A percentile compares a stretch with the other conserved stretches of the same genome.
Conservation (phyloP, 148 eudicot species). For the Heliosperma pusillum region DNA sequence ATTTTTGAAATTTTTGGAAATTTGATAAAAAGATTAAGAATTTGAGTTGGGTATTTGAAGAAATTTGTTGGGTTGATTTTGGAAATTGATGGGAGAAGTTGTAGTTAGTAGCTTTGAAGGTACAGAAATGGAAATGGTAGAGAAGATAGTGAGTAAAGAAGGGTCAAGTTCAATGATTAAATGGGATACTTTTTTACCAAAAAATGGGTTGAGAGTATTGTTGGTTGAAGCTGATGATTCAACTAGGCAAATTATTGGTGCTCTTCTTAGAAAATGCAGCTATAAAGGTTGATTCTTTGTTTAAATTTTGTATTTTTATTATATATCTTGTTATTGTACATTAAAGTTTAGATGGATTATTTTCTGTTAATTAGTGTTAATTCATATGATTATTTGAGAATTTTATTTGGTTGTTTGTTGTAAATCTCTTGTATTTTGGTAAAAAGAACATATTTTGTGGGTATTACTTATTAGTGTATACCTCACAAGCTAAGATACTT, state of each 20-base stretch:
- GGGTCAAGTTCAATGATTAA: constrained; percentile 35
- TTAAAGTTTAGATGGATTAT: not conserved
- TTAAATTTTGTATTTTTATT: not conserved
- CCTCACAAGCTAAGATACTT: no score
- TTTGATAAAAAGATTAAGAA: no score
- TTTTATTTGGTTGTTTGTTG: not conserved
- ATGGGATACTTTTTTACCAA: constrained; percentile 66
- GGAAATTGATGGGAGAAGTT: constrained; percentile 48
- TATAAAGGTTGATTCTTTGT: constrained; percentile 52
- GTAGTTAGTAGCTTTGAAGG: constrained; percentile 35
- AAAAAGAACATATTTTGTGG: no score
- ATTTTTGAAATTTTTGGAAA: no score
- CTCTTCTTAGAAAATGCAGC: constrained; percentile 81
- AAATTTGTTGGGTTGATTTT: not conserved
- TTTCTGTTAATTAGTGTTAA: not conserved
- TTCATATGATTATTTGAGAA: not conserved
- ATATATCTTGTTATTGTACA: not conserved
- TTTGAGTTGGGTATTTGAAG: not conserved
- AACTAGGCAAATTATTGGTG: constrained; percentile 74
- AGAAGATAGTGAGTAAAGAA: constrained; percentile 17
- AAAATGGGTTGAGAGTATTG: constrained; percentile 55
- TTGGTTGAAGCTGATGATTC: constrained; percentile 89
- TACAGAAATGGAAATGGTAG: constrained; percentile 27
- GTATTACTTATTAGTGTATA: no score
- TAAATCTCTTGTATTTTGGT: not conserved